Evolutionary conservation across 1,139 yeast species (phyloP), one percentile per base, ranked within the genome.

Genomic region (Taphrina pruni): DNA sequence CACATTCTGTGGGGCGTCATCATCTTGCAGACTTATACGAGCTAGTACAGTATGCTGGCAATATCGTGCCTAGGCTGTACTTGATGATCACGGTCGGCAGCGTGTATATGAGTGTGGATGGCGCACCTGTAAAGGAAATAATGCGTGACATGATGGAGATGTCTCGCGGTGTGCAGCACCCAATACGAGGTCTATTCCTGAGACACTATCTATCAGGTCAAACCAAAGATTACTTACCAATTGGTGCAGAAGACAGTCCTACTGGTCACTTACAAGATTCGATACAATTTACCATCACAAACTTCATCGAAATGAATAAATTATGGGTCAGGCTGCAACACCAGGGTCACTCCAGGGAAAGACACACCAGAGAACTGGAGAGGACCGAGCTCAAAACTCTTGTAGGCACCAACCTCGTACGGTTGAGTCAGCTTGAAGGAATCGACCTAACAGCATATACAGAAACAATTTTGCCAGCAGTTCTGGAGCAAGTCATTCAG

Each of bases 121-220:
- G 87, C 70, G 88, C 97, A 0, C 97, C 97, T 0, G 84, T 86
- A 38, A 86, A 86, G 76, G 98, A 93, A 74, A 88, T 95, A 70
- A 86, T 94, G 87, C 90, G 89, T 77, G 99, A 94, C 77, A 88
- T 95, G 96, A 88, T 94, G 77, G 99, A 95, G 78, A 94, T 94
- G 99, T 89, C 97, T 73, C 85, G 96, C 56, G 99, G 98, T n/a
- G 97, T 93, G 1, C 99, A 94, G 78, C 95, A 91, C 76, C 99
- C 99, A 0, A 86, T 91, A 46, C 62, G 82, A 7, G 99, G 99
- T 0, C 81, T 94, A 72, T 94, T 94, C 77, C 81, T 95, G 75
- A 82, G 99, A 69, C 93, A 94, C 80, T 94, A 91, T 77, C 81
- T 94, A 60, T 87, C 94, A 5, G 98, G 94, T 77, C 83, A 93